Evolutionary conservation across 139 green algal species (phyloP).

Genomic region (Haematococcus sp.): DNA sequence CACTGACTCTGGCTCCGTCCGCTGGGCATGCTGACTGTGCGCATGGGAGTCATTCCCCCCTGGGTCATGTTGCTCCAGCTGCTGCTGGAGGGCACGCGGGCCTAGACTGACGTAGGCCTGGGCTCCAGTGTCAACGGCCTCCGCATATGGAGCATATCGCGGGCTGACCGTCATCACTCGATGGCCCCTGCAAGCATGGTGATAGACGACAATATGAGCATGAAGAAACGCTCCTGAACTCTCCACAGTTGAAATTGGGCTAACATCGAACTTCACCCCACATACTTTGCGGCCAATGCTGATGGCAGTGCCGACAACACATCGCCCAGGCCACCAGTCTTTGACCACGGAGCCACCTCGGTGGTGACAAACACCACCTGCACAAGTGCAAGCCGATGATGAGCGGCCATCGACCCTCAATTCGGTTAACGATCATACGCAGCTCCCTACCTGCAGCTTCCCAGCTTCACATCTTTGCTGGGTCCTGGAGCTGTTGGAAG

Average conservation of each 20-base stretch:
- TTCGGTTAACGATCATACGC: no score
- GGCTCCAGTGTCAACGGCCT: slow-evolving; percentile 55
- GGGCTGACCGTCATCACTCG: slow-evolving; percentile 83
- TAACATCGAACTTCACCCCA: slow-evolving; percentile 25
- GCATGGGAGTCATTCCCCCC: not conserved
- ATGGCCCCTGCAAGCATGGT: slow-evolving; percentile 53
- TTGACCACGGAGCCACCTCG: slow-evolving; percentile 77
- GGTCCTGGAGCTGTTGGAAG: no score
- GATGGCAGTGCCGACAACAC: slow-evolving; percentile 69
- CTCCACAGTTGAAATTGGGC: not conserved
- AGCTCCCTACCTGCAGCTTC: no score
- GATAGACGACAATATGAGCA: not conserved
- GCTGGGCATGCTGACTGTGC: not conserved
- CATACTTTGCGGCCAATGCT: slow-evolving; percentile 42
- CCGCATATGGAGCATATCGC: slow-evolving; percentile 59
- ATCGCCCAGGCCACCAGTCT: slow-evolving; percentile 82
- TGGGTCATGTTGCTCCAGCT: not conserved
- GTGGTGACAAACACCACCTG: slow-evolving; percentile 85
- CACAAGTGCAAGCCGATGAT: not conserved
- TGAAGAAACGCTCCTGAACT: not conserved
- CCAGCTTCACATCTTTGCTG: no score
- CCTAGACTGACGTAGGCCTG: slow-evolving; percentile 51
- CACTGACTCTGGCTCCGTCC: not conserved
- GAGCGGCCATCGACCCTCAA: no score
- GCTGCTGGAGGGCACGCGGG: not conserved